A percentile compares a stretch with the other conserved stretches of the same genome.
Evolutionary conservation across 2,329 filamentous ascomycete genomes (phyloP).

Genomic region (Aureobasidium mangrovei): DNA sequence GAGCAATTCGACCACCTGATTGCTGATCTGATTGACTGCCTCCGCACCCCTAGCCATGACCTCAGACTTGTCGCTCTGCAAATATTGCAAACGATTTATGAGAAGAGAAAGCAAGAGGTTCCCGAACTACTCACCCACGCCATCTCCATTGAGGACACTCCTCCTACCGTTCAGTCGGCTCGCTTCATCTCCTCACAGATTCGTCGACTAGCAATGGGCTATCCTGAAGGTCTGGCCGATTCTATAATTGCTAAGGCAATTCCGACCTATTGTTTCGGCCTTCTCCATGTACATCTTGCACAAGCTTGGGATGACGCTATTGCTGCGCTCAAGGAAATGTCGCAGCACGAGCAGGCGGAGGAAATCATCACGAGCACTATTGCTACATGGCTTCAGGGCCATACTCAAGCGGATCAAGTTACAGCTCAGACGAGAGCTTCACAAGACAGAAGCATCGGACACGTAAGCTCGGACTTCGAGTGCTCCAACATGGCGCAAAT

Average conservation of each 20-base stretch:
- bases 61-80: constrained; percentile 65
- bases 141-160: constrained; percentile 69
- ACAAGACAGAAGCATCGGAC: constrained; percentile 4
- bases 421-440: constrained; percentile 20
- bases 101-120: constrained; percentile 39
- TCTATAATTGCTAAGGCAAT: constrained; percentile 64
- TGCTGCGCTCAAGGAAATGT: constrained; percentile 65
- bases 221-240: constrained; percentile 49
- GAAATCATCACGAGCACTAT: constrained; percentile 61
- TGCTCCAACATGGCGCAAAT: constrained; percentile 66
- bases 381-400: constrained; percentile 61
- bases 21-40: constrained; percentile 58
- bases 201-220: constrained; percentile 62
- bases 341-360: constrained; percentile 62
- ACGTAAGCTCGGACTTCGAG: constrained; percentile 63
- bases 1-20: constrained; percentile 54
- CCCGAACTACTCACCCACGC: constrained; percentile 53
- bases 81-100: constrained; percentile 56
- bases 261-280: constrained; percentile 76
- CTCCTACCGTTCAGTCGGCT: constrained; percentile 65
- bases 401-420: constrained; percentile 32
- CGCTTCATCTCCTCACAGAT: constrained; percentile 77
- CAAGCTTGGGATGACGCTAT: constrained; percentile 82
- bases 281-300: constrained; percentile 76
- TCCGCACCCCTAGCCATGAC: constrained; percentile 66